phyloP scores from a whole-genome alignment of 2,329 filamentous ascomycete species.

The Ramularia endophylla region DNA sequence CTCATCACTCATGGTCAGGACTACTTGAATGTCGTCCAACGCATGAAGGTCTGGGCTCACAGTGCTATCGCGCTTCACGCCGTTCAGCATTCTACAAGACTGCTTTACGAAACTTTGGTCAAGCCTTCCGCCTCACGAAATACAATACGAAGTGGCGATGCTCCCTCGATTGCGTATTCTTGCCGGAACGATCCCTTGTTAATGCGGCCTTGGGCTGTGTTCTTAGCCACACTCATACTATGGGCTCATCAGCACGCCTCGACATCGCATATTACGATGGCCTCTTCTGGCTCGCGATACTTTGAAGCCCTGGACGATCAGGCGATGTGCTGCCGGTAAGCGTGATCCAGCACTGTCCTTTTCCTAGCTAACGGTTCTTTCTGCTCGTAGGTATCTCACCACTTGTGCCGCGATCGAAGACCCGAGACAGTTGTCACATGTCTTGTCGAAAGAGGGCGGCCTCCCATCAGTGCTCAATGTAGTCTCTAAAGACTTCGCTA shows the following conservation, averaged over 20 bases:
- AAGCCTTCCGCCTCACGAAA: conserved; percentile 31
- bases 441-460: too few relatives aligned
- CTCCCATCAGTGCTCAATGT: conserved; percentile 68
- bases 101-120: conserved; percentile 71
- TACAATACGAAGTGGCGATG: neutral
- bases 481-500: conserved; percentile 70
- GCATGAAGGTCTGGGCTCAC: conserved; percentile 83
- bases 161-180: conserved; percentile 56
- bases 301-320: conserved; percentile 43
- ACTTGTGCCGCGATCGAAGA: conserved; percentile 43
- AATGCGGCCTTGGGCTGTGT: conserved; percentile 88
- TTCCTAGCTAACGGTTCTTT: too few relatives aligned
- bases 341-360: too few relatives aligned
- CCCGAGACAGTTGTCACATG: conserved; percentile 61
- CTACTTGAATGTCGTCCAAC: conserved; percentile 67
- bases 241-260: conserved; percentile 84
- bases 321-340: conserved; percentile 9
- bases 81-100: conserved; percentile 82
- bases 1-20: conserved; percentile 40
- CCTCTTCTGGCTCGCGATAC: conserved; percentile 55
- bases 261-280: conserved; percentile 9
- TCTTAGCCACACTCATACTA: conserved; percentile 81
- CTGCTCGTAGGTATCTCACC: conserved; percentile 9
- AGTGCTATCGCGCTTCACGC: conserved; percentile 81
- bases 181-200: conserved; percentile 79